Base-by-base conservation (phyloP, 768 basidiomycete species). In the Zangia roseola region DNA sequence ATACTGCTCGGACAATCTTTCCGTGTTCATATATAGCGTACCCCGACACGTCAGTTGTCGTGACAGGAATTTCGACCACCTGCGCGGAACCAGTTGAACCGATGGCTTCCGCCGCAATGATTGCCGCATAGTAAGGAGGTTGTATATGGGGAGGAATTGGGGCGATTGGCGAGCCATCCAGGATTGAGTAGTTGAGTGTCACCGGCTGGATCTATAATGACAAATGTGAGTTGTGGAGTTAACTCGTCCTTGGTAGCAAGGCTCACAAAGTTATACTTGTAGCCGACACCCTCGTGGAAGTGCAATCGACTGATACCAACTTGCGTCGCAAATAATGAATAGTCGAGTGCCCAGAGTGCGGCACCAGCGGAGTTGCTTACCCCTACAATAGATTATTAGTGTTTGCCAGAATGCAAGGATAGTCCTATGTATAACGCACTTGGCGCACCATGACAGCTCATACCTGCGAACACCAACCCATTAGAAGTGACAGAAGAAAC, bases 361-460 rank as follows among this genome's bases (percentile, higher is more conserved):
- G 84, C 83, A 13, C 84, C 86, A n/a, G 80, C 84, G 1, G 79
- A 79, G 58, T 87, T 83, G 60, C 81, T 83, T 10, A 84, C 83
- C 3, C 79, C 80, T 38, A 77, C 71, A 37, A 50, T 4, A 9
- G 10, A 56, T 36, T 21, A 43, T 34, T 28, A 21, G 19, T 19
- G 17, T 37, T 17, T 31, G 12, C 3, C 30, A n/a, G 5, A 14
- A 37, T 20, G n/a, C n/a, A 8, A 35, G 19, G 4, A 19, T 24
- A 9, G 4, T 10, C 17, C 5, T 25, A 17, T 23, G 17, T 40
- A n/a, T n/a, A n/a, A n/a, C 44, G 16, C 35, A 62, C 61, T 50
- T 24, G 61, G 72, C 5, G 69, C 70, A 19, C 73, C 73, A 41
- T 71, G 72, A 38, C 72, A 74, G 6, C 71, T 68, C 42, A 71